A percentile compares a stretch with the other conserved stretches of the same genome.
Evolutionary conservation across 2,329 filamentous ascomycete species (phyloP).

Genomic region (Ophiobolus disseminans): DNA sequence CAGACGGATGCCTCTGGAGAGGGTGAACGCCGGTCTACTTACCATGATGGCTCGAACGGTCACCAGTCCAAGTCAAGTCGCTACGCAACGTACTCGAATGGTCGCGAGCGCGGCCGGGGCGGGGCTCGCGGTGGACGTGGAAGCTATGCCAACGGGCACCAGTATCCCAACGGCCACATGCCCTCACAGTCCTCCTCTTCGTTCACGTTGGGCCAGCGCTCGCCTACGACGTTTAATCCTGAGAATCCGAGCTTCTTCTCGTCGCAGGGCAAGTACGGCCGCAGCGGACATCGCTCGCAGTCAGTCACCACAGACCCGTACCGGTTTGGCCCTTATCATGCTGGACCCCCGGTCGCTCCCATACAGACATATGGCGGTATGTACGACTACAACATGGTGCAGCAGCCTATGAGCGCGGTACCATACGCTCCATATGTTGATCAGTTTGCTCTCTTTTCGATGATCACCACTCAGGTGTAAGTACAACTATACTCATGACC

Average conservation of each 20-base stretch:
- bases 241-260: constrained; percentile 45
- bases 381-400: constrained; percentile 64
- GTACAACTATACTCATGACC: constrained; percentile 21
- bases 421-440: constrained; percentile 66
- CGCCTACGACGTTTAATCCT: constrained; percentile 46
- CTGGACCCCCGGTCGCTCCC: constrained; percentile 49
- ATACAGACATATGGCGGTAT: constrained; percentile 61
- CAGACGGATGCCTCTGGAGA: constrained; percentile 46
- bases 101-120: constrained; percentile 57
- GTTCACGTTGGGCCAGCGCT: constrained; percentile 46
- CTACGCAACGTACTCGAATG: constrained; percentile 45
- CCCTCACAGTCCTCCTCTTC: constrained; percentile 37
- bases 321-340: constrained; percentile 46
- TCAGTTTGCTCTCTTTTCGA: constrained; percentile 62
- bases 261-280: constrained; percentile 54
- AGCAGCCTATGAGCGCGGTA: constrained; percentile 64
- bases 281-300: constrained; percentile 63
- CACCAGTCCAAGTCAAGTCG: constrained; percentile 39
- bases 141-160: constrained; percentile 46
- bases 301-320: constrained; percentile 66
- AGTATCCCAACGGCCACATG: constrained; percentile 52
- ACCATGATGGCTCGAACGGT: constrained; percentile 38
- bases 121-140: constrained; percentile 55
- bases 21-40: constrained; percentile 37
- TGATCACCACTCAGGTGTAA: constrained; percentile 68